Evolutionary conservation across 1,284 basidiomycete genomes (phyloP), one percentile per base, ranked within the genome.

Genomic region (Butyriboletus appendiculatus): DNA sequence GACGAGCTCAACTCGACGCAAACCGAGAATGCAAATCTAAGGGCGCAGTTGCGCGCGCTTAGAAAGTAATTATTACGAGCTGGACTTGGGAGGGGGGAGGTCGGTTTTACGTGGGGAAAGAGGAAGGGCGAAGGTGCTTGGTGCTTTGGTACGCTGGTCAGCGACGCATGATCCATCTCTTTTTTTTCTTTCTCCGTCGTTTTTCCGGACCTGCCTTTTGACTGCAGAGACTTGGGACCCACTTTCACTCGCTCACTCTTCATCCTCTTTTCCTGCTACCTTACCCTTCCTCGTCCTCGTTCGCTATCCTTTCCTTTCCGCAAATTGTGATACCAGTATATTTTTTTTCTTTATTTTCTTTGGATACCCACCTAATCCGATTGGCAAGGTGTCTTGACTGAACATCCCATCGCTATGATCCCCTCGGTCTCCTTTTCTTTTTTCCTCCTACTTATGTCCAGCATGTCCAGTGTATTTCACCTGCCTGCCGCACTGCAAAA

Each of bases 1-100:
- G 90, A 92, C 63, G 90, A 92, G 73, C 74, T 92, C 62, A 92
- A 91, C 67, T 76, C 79, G 48, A 79, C 87, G 73, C 90, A 92
- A 70, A 86, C 81, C 51, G 88, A 91, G 73, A 92, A 92, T 65
- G 78, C 75, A 37, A 82, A 71, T 40, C 65, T 92, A 58, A 80
- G 86, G 45, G 81, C 83, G 38, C 90, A 92, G 69, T 61, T 92
- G 59, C 79, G 86, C 53, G 81, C 75, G 39, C 67, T 76, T 56
- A 86, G 82, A 73, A 68, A 55, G 41, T 68, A 28, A 63, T 41
- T 5, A 14, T 15, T 14, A 9, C 18, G 2, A 8, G 37, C 14
- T 35, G 24, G 34, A 22, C 33, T 8, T 26, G 38, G n/a, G 41
- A 45, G 20, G 10, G 24, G 18, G 9, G 30, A 32, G 30, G 30